A percentile compares a stretch with the other conserved stretches of the same genome.
phyloP scores from a whole-genome alignment of 805 yeast species.

The Kockiozyma suomiensis region DNA sequence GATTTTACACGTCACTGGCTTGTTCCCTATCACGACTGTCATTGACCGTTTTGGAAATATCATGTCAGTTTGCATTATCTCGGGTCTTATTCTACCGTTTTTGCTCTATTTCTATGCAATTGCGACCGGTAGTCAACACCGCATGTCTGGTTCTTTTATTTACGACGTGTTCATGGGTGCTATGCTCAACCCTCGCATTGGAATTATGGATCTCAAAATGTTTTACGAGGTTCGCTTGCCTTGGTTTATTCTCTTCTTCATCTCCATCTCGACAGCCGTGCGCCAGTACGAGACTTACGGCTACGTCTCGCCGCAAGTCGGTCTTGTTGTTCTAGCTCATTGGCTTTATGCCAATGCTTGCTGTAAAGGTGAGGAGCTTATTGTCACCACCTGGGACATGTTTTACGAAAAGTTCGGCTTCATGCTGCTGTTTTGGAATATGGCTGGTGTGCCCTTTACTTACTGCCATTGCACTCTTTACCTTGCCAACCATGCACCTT shows the following conservation, averaged over 20 bases:
- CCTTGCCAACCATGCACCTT: constrained; percentile 79
- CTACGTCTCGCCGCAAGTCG: constrained; percentile 71
- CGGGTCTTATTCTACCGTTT: constrained; percentile 72
- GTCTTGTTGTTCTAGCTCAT: constrained; percentile 75
- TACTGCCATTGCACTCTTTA: constrained; percentile 92
- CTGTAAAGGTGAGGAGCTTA: constrained; percentile 95
- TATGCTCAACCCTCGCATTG: constrained; percentile 93
- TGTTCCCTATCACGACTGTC: constrained; percentile 72
- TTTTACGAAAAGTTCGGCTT: constrained; percentile 99
- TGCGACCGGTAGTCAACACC: constrained; percentile 71
- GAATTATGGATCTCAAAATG: constrained; percentile 91
- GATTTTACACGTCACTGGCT: constrained; percentile 68
- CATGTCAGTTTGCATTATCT: constrained; percentile 86
- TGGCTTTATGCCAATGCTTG: constrained; percentile 97
- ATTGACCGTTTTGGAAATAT: constrained; percentile 85
- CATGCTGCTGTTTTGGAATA: constrained; percentile 98
- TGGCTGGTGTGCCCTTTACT: constrained; percentile 98
- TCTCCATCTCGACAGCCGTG: constrained; percentile 71
- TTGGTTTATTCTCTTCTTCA: constrained; percentile 86
- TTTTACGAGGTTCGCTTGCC: constrained; percentile 97
- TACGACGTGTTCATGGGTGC: constrained; percentile 98
- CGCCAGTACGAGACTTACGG: constrained; percentile 86
- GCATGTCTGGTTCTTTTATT: constrained; percentile 87
- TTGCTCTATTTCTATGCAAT: constrained; percentile 70
- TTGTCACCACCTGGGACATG: constrained; percentile 99